These are phyloP conservation scores for Aspergillus aculeatus DNA, from an alignment of 2,329 filamentous ascomycete species.

Conservation along the genomic window DNA sequence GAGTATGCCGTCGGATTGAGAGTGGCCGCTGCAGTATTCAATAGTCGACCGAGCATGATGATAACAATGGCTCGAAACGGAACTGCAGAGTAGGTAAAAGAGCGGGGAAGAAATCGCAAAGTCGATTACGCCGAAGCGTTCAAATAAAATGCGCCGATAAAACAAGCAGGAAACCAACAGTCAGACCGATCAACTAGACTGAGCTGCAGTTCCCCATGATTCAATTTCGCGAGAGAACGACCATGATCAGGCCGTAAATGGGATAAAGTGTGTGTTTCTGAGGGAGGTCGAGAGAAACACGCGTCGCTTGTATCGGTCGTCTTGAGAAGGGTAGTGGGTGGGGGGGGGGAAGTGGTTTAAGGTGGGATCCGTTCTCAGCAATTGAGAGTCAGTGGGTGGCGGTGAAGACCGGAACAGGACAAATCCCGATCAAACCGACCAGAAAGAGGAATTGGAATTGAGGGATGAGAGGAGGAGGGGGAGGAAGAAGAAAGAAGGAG, in stretches of 20 bases:
- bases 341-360: not conserved
- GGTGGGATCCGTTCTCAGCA: not conserved
- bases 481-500: slow-evolving; percentile 10
- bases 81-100: slow-evolving; percentile 6
- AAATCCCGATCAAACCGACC: not conserved
- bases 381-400: not conserved
- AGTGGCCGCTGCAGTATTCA: slow-evolving; percentile 45
- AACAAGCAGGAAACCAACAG: slow-evolving; percentile 15
- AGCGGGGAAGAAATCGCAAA: slow-evolving; percentile 2
- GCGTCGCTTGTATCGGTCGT: slow-evolving; percentile 3
- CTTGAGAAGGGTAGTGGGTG: not conserved
- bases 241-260: slow-evolving; percentile 24
- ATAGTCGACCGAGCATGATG: slow-evolving; percentile 45
- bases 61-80: slow-evolving; percentile 14
- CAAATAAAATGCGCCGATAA: not conserved
- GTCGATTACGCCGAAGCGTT: slow-evolving; percentile 8
- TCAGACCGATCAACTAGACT: slow-evolving; percentile 31
- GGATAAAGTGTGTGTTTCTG: slow-evolving; percentile 6
- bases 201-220: slow-evolving; percentile 36
- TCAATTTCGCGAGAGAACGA: slow-evolving; percentile 28
- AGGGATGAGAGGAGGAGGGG: not conserved
- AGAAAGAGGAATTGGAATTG: slow-evolving; percentile 10
- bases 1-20: slow-evolving; percentile 43
- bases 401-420: slow-evolving; percentile 1
- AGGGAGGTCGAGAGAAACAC: slow-evolving; percentile 9